These are phyloP conservation scores for Sporothrix luriei DNA, from an alignment of 2,329 filamentous ascomycete genomes.

Conservation along the genomic window DNA sequence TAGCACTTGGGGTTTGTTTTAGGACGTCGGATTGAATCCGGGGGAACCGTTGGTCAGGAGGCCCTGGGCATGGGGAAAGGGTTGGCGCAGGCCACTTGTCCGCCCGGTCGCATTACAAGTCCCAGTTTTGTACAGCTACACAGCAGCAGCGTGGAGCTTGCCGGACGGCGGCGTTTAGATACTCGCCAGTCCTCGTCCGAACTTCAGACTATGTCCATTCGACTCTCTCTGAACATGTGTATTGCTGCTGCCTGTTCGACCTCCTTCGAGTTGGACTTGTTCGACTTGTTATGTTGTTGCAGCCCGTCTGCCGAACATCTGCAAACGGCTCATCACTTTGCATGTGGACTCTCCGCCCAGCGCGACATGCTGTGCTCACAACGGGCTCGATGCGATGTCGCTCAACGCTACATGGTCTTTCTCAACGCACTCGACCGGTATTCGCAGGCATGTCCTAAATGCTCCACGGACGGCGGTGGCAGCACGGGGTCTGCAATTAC, in stretches of 20 bases:
- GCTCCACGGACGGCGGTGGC: background rate
- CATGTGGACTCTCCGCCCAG: background rate
- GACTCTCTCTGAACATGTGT: background rate
- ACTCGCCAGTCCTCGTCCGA: background rate
- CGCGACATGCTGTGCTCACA: background rate
- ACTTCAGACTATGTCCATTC: background rate
- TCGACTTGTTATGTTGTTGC: background rate
- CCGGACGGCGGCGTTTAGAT: background rate
- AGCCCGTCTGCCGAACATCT: background rate
- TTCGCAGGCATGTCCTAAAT: background rate
- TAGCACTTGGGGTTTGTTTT: slow-evolving; percentile 15
- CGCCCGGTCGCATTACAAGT: background rate
- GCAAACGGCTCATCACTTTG: background rate
- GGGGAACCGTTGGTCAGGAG: background rate
- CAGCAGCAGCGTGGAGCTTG: background rate
- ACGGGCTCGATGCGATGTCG: background rate
- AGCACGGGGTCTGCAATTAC: slow-evolving; percentile 4
- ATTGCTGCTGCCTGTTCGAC: slow-evolving; percentile 19
- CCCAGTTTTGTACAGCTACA: slow-evolving; percentile 1
- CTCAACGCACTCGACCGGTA: background rate
- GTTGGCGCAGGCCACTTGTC: background rate
- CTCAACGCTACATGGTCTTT: background rate
- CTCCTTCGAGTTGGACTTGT: background rate
- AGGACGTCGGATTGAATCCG: background rate
- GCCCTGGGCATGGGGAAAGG: background rate